phyloP scores from a whole-genome alignment of 495 filamentous ascomycete species.

The Podospora conica region DNA sequence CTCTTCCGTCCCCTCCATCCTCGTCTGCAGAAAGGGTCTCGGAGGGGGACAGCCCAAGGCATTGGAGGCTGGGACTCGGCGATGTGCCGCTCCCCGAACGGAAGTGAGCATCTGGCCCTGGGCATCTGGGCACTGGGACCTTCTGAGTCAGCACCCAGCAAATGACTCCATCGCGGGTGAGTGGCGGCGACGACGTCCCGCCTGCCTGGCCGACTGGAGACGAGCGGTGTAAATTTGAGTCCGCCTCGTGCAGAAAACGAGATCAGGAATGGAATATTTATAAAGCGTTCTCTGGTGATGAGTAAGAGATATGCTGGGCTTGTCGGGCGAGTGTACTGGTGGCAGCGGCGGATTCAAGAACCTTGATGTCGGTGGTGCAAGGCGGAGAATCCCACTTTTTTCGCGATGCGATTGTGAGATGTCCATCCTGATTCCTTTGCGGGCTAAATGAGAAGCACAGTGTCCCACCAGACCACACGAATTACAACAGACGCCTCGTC shows the following conservation, averaged over 20 bases:
- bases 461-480: too few relatives aligned
- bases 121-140: background rate
- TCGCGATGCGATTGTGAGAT: background rate
- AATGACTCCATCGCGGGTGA: background rate
- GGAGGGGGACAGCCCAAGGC: background rate
- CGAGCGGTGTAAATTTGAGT: background rate
- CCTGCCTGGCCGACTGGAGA: background rate
- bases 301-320: background rate
- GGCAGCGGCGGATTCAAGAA: background rate
- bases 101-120: background rate
- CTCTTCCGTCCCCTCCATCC: background rate
- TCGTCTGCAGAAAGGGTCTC: constrained; percentile 3
- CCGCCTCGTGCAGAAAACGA: background rate
- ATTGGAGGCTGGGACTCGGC: background rate
- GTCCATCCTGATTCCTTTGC: background rate
- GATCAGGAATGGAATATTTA: background rate
- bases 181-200: background rate
- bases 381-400: background rate
- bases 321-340: too few relatives aligned
- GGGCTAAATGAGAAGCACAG: background rate
- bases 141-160: background rate
- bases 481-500: too few relatives aligned
- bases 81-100: background rate
- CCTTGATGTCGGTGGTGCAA: background rate
- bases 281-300: background rate